Base-by-base conservation (phyloP, 2,329 filamentous ascomycete genomes). In the Diaporthe sp. region DNA sequence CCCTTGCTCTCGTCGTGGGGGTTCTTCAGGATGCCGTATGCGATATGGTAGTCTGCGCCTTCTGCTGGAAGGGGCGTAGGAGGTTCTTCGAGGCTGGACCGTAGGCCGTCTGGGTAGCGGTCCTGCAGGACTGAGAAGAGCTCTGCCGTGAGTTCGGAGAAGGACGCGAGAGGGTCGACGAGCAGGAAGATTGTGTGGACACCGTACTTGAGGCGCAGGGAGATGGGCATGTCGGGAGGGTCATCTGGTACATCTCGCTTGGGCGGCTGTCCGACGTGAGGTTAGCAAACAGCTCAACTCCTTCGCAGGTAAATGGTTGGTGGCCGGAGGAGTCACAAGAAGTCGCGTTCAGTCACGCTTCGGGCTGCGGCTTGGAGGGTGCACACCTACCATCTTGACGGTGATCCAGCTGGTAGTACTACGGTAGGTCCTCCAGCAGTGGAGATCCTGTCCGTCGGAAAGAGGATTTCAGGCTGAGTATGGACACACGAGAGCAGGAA, bases 141-240 rank as follows among this genome's bases (percentile, higher is more conserved):
- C 28, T 91, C 88, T 25, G 86, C 79, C 74, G 91, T 91, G 75
- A 94, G 85, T 1, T 86, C 83, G 22, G 86, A 84, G 80, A 95
- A 90, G 15, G 91, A 83, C 53, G 88, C 88, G 20, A 88, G 85
- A 7, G 91, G 85, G 53, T 91, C 88, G 61, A 93, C 88, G 77
- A 94, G 92, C 75, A 95, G 87, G 80, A 94, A 90, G 78, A 95
- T 87, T 5, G 93, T 95, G 79, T 92, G 90, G 75, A 91, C 90
- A 81, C 93, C 92, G 82, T 94, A 89, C 83, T 95, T 95, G 85
- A 96, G 92, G 76, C 92, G 89, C 73, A 96, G 85, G 13, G 93
- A 94, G 79, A 90, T 87, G 78, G 89, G 86, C n/a, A 87, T 85
- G 60, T 91, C 87, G 76, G 63, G 63, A 2, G 73, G 70, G 20